phyloP scores from a whole-genome alignment of 768 basidiomycete species.

The Tricholoma flavovirens region DNA sequence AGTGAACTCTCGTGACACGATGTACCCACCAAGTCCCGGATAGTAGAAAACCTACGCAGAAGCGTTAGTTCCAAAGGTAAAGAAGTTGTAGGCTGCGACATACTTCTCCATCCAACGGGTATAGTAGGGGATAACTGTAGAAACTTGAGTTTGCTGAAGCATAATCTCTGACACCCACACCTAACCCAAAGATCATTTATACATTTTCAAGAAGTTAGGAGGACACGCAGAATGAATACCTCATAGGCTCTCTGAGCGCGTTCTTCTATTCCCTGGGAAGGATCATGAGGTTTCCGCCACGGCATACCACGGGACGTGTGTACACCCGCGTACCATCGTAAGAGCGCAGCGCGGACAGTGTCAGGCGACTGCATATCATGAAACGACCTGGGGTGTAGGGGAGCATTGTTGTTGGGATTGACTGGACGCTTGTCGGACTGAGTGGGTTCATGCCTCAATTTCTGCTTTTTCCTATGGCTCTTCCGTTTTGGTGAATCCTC shows the following conservation, averaged over 20 bases:
- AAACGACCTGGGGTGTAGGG: slow-evolving; percentile 37
- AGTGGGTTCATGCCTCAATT: background rate
- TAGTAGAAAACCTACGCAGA: slow-evolving; percentile 68
- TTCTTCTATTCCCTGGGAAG: slow-evolving; percentile 44
- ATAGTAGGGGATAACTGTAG: slow-evolving; percentile 92
- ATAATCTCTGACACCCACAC: slow-evolving; percentile 93
- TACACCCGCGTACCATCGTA: slow-evolving; percentile 68
- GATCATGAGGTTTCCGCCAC: slow-evolving; percentile 76
- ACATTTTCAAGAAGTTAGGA: background rate
- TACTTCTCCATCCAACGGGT: slow-evolving; percentile 81
- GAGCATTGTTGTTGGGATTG: background rate
- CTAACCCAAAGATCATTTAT: slow-evolving; percentile 27
- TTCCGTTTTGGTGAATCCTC: background rate
- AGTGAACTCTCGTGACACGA: slow-evolving; percentile 2
- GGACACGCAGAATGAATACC: slow-evolving; percentile 34
- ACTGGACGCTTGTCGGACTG: background rate
- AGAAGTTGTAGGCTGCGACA: slow-evolving; percentile 15
- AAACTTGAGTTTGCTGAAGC: slow-evolving; percentile 95
- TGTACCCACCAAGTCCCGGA: slow-evolving; percentile 59
- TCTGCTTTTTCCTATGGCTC: background rate
- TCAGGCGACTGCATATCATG: slow-evolving; percentile 42
- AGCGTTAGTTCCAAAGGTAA: slow-evolving; percentile 1
- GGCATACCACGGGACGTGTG: slow-evolving; percentile 78
- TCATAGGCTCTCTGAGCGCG: slow-evolving; percentile 89
- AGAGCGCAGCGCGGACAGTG: slow-evolving; percentile 43